Evolutionary conservation across 225 moss, liverwort and hornwort genomes (phyloP).

Genomic region (Rhytidiadelphus loreus): DNA sequence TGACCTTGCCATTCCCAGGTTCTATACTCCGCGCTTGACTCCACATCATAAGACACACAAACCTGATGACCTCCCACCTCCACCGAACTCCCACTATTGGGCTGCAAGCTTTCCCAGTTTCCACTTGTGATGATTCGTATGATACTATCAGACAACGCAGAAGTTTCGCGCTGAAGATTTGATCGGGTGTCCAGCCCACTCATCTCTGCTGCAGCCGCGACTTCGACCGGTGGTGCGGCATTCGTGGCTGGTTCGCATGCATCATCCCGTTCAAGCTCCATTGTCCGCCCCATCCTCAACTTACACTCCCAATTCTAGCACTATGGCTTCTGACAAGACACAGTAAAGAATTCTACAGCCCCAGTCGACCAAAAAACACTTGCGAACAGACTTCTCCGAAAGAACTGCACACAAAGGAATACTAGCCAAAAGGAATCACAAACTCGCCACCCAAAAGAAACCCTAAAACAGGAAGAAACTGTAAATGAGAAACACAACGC

Average conservation of each 20-base stretch:
- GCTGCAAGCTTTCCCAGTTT: slow-evolving; percentile 23
- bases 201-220: not conserved
- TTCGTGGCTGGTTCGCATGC: not conserved
- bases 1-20: slow-evolving; percentile 68
- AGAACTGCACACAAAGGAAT: not conserved
- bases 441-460: not conserved
- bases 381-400: not conserved
- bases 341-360: not conserved
- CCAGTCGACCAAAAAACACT: not conserved
- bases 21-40: slow-evolving; percentile 25
- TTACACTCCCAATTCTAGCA: not conserved
- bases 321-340: not conserved
- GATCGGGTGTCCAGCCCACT: slow-evolving; percentile 1
- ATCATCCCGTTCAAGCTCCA: slow-evolving; percentile 7
- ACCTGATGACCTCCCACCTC: slow-evolving; percentile 39
- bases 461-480: not conserved
- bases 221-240: not conserved
- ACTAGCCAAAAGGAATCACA: too few relatives aligned
- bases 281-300: slow-evolving; percentile 16
- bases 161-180: slow-evolving; percentile 25
- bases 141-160: slow-evolving; percentile 28
- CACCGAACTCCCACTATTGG: slow-evolving; percentile 37
- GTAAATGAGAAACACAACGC: not conserved
- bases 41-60: slow-evolving; percentile 37
- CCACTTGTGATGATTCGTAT: slow-evolving; percentile 19